Evolutionary conservation across 257 asterid genomes (phyloP).

Genomic region (Jasminum sambac): DNA sequence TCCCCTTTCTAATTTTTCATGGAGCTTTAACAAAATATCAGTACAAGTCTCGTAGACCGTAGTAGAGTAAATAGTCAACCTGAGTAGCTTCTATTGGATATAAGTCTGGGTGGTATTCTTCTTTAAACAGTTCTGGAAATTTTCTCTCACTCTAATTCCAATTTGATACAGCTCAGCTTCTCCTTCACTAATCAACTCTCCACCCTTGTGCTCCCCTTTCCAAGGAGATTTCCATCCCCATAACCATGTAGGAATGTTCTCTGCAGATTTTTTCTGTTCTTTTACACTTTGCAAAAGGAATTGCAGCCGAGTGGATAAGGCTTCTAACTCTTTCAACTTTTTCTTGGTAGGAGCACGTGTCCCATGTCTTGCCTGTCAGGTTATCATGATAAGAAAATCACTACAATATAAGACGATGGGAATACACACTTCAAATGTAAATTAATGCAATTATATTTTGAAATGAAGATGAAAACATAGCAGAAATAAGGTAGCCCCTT

Average conservation of each 20-base stretch:
- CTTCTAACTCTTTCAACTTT: constrained; percentile 67
- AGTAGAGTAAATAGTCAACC: constrained; percentile 40
- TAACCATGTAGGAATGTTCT: constrained; percentile 74
- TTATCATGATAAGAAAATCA: constrained; percentile 24
- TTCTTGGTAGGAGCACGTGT: constrained; percentile 97
- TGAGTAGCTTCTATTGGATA: constrained; percentile 90
- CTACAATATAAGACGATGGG: not conserved
- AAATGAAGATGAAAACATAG: not conserved
- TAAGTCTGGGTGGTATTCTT: constrained; percentile 83
- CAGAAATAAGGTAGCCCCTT: constrained; percentile 4
- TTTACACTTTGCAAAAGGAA: constrained; percentile 53
- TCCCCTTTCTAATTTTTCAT: not conserved
- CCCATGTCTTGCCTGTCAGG: constrained; percentile 87
- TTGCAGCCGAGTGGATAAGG: constrained; percentile 57
- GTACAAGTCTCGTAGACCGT: constrained; percentile 3
- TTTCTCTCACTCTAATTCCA: constrained; percentile 73
- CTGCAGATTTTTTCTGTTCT: constrained; percentile 44
- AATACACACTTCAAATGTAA: constrained; percentile 6
- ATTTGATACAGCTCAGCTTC: constrained; percentile 83
- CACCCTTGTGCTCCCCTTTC: constrained; percentile 82
- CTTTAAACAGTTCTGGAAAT: constrained; percentile 65
- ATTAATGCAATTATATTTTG: not conserved
- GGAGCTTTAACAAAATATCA: constrained; percentile 18
- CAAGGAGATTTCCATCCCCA: constrained; percentile 88
- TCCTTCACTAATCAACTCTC: constrained; percentile 82